phyloP scores from a whole-genome alignment of 23 red algal genomes.

The Agarophyton chilense region DNA sequence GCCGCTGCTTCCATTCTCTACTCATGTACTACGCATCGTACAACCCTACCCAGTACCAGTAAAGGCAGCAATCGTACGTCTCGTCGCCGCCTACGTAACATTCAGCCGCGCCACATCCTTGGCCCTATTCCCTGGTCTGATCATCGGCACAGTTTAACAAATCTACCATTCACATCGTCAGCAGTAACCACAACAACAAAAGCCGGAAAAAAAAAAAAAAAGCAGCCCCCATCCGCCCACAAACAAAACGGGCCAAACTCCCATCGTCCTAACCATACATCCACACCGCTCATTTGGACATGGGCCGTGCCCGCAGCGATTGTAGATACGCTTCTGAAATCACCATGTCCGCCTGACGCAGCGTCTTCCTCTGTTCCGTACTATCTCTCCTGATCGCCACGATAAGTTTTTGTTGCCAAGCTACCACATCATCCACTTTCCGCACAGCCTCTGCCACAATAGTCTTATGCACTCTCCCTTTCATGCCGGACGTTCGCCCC shows the following conservation, averaged over 20 bases:
- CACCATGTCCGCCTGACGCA: conserved; percentile 35
- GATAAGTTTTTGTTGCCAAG: conserved; percentile 38
- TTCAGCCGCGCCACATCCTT: too few species aligned
- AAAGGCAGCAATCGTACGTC: too few species aligned
- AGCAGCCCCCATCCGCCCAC: not conserved
- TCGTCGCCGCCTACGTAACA: too few species aligned
- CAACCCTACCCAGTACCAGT: too few species aligned
- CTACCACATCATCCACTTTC: conserved; percentile 37
- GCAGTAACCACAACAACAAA: not conserved
- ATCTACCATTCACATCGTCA: not conserved
- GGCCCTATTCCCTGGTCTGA: too few species aligned
- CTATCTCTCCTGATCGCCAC: conserved; percentile 51
- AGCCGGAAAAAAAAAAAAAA: not conserved
- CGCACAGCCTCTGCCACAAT: conserved; percentile 42
- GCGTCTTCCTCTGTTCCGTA: conserved; percentile 33
- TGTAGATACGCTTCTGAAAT: conserved; percentile 48
- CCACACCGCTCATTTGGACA: not conserved
- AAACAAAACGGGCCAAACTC: not conserved
- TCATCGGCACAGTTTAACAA: too few species aligned
- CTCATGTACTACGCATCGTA: too few species aligned
- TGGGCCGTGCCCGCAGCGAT: not conserved
- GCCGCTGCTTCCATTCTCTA: too few species aligned
- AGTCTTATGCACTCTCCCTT: conserved; percentile 10
- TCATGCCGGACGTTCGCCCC: conserved; percentile 25
- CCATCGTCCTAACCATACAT: not conserved